Evolutionary conservation across 2,329 filamentous ascomycete genomes (phyloP).

Genomic region (Apiospora rasikravindrae): DNA sequence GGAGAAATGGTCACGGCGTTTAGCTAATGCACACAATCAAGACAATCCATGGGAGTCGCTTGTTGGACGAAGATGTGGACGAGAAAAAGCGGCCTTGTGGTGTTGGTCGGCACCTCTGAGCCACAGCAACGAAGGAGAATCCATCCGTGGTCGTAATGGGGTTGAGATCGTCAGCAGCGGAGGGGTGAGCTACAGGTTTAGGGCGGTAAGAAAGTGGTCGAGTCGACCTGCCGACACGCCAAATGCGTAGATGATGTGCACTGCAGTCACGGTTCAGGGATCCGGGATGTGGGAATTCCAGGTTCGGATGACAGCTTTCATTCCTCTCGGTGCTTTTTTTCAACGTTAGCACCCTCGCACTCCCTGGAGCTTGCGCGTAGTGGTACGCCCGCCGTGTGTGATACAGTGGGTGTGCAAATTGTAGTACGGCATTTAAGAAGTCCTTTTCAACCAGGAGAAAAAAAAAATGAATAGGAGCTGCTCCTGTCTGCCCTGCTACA

Average conservation of each 20-base stretch:
- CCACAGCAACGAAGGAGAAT: neutral
- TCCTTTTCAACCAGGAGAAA: neutral
- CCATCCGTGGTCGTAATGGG: neutral
- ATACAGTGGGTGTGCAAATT: neutral
- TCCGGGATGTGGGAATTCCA: neutral
- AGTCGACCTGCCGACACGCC: neutral
- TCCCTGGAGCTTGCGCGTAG: neutral
- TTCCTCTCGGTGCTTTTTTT: neutral
- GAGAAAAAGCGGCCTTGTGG: slow-evolving; percentile 10
- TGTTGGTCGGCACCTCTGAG: neutral
- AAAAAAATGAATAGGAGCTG: neutral
- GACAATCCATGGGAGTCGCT: neutral
- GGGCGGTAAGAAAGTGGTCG: neutral
- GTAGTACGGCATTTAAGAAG: neutral
- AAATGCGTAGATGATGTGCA: slow-evolving; percentile 9
- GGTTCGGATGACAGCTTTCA: slow-evolving; percentile 6
- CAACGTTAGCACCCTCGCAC: neutral
- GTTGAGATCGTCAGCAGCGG: neutral
- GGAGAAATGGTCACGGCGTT: neutral
- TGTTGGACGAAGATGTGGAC: neutral
- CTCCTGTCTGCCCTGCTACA: neutral
- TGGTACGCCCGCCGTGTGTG: neutral
- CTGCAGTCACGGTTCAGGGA: slow-evolving; percentile 13
- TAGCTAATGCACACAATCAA: neutral
- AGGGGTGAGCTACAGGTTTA: slow-evolving; percentile 2